phyloP scores from a whole-genome alignment of 768 basidiomycete genomes.

The Sporobolomyces phaffii region DNA sequence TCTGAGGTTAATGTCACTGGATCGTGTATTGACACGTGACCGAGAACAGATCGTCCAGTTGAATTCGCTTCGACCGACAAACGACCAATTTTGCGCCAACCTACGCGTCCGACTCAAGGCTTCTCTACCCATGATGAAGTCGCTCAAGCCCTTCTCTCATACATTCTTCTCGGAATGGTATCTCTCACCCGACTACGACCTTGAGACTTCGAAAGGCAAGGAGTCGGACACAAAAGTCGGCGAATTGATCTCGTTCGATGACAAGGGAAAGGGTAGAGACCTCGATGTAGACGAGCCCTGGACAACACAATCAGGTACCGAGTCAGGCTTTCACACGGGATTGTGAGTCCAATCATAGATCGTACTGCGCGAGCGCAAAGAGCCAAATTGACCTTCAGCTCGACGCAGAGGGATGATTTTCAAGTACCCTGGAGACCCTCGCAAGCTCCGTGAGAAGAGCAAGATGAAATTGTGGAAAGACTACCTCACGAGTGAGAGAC shows the following conservation, averaged over 20 bases:
- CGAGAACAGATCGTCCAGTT: slow-evolving; percentile 82
- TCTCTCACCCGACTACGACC: slow-evolving; percentile 24
- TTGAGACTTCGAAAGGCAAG: slow-evolving; percentile 11
- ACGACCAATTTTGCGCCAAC: slow-evolving; percentile 72
- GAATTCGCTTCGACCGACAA: slow-evolving; percentile 84
- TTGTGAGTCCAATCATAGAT: slow-evolving; percentile 18
- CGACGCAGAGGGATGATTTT: slow-evolving; percentile 48
- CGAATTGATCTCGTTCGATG: slow-evolving; percentile 42
- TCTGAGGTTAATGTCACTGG: too few species aligned
- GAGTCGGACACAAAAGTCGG: slow-evolving; percentile 24
- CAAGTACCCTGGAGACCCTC: slow-evolving; percentile 87
- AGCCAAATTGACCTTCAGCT: neutral
- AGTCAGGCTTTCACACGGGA: slow-evolving; percentile 39
- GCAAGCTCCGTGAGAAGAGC: slow-evolving; percentile 84
- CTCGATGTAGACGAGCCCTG: slow-evolving; percentile 45
- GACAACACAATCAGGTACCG: slow-evolving; percentile 47
- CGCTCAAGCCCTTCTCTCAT: slow-evolving; percentile 79
- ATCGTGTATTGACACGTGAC: too few species aligned
- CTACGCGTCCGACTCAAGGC: slow-evolving; percentile 82
- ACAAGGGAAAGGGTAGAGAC: slow-evolving; percentile 38
- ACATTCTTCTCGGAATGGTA: slow-evolving; percentile 86
- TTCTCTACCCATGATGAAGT: slow-evolving; percentile 87
- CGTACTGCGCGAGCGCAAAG: neutral
- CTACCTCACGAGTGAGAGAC: slow-evolving; percentile 66
- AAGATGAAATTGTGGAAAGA: slow-evolving; percentile 94